Base-by-base conservation (phyloP, 495 filamentous ascomycete genomes). In the Aspergillus mulundensis region DNA sequence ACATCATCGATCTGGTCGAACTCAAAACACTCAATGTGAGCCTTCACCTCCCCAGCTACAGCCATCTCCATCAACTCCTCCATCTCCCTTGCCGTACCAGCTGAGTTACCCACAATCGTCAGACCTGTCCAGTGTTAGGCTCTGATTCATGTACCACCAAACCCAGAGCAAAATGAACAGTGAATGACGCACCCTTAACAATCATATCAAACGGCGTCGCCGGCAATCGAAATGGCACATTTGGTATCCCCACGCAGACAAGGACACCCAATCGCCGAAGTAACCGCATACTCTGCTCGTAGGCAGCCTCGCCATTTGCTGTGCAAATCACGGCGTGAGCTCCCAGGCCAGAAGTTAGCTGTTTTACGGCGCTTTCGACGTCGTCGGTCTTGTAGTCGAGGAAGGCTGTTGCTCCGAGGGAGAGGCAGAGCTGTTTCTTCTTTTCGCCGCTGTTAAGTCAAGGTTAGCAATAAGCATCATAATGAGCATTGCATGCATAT, bases 121-220 rank as follows among this genome's bases (percentile, higher is more conserved):
- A 72, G 62, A 16, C 72, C 70, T 75, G 54, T 32, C 43, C 24
- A 25, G 3, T n/a, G 0, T 50, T n/a, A 51, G 12, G 10, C 50
- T 11, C 20, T 12, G 38, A 1, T 6, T 16, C 30, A 18, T 34
- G 14, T 11, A 40, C 14, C 2, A 30, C 30, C 6, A 30, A 48
- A 49, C 12, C 32, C 5, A 7, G 11, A 36, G 2, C 32, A 48
- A 30, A 36, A 20, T 16, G 15, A 18, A 15, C 16, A 15, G 21
- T 10, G 36, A 25, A 11, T 20, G 18, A 21, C 61, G 30, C 45
- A 66, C 72, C 69, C 53, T 69, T 71, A 10, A 73, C 66, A 54
- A 76, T 71, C 72, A 78, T 72, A 34, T 76, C 75, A 42, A 78
- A 69, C 24, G 75, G 75, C 4, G 70, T 71, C 12, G 68, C 69